phyloP scores from a whole-genome alignment of 768 basidiomycete genomes.

The Lactarius hatsudake region DNA sequence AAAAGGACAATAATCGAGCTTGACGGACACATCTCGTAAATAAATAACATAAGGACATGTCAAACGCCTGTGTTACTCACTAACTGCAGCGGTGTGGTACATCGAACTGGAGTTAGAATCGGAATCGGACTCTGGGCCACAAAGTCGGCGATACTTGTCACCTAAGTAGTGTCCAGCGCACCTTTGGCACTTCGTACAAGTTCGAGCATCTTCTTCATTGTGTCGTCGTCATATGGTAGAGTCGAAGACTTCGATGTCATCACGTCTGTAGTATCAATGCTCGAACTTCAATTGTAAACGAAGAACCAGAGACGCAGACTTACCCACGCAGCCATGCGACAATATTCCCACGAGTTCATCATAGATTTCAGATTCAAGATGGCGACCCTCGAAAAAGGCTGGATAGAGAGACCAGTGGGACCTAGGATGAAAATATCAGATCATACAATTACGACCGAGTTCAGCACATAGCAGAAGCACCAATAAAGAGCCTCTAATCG shows the following conservation, averaged over 20 bases:
- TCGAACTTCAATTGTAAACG: not conserved
- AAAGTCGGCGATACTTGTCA: not conserved
- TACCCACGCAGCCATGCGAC: constrained; percentile 37
- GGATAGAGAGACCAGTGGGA: not conserved
- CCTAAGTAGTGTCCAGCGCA: not conserved
- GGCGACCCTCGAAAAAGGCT: not conserved
- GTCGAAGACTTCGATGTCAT: not conserved
- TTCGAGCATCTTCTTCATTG: not conserved
- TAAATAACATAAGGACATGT: not conserved
- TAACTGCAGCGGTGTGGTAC: not conserved
- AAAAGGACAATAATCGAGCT: not conserved
- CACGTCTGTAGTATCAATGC: not conserved
- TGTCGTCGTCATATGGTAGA: not conserved
- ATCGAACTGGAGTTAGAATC: not conserved
- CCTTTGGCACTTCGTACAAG: not conserved
- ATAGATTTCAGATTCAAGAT: constrained; percentile 15
- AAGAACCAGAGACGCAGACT: not conserved
- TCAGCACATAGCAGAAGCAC: constrained; percentile 13
- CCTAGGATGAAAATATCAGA: not conserved
- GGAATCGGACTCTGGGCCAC: not conserved
- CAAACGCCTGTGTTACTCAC: not conserved
- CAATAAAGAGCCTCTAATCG: constrained; percentile 26
- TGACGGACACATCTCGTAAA: not conserved
- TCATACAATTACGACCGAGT: constrained; percentile 10
- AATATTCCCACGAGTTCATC: constrained; percentile 36